Conservation (phyloP, 768 basidiomycete species). For the Psilocybe subaeruginosa region DNA sequence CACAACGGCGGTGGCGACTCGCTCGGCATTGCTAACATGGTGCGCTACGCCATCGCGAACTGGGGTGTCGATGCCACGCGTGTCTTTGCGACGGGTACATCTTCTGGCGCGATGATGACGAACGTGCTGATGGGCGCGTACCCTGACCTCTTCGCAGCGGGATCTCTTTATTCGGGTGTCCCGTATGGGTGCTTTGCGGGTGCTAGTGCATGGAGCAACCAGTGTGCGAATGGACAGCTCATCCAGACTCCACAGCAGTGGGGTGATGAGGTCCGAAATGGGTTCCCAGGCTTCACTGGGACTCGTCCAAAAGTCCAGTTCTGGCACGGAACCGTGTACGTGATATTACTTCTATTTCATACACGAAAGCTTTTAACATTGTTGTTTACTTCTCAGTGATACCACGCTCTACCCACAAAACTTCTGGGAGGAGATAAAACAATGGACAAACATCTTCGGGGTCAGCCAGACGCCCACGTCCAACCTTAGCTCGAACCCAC, state of each 20-base stretch:
- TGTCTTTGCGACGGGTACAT: slow-evolving; percentile 54
- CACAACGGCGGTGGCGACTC: slow-evolving; percentile 61
- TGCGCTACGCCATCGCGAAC: slow-evolving; percentile 48
- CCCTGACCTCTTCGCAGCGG: slow-evolving; percentile 55
- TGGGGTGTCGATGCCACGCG: slow-evolving; percentile 45
- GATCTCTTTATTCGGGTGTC: slow-evolving; percentile 52
- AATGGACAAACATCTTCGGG: slow-evolving; percentile 61
- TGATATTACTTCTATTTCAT: background rate
- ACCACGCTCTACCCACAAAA: slow-evolving; percentile 53
- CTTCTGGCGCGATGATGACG: slow-evolving; percentile 64
- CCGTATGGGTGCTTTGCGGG: slow-evolving; percentile 55
- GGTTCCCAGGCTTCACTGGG: slow-evolving; percentile 57
- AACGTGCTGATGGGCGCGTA: slow-evolving; percentile 55
- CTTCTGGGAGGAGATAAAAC: slow-evolving; percentile 53
- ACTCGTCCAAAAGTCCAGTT: slow-evolving; percentile 51
- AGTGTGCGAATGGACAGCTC: slow-evolving; percentile 47
- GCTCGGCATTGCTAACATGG: slow-evolving; percentile 47
- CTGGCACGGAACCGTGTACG: slow-evolving; percentile 54
- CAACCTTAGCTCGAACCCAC: slow-evolving; percentile 42
- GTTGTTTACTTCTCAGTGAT: slow-evolving; percentile 36
- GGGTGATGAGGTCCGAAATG: slow-evolving; percentile 48
- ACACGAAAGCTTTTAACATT: background rate
- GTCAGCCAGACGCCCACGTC: slow-evolving; percentile 42
- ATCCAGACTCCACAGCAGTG: slow-evolving; percentile 49
- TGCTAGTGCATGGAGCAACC: slow-evolving; percentile 43